phyloP scores from a whole-genome alignment of 768 basidiomycete species.

The Tulasnella sp. region DNA sequence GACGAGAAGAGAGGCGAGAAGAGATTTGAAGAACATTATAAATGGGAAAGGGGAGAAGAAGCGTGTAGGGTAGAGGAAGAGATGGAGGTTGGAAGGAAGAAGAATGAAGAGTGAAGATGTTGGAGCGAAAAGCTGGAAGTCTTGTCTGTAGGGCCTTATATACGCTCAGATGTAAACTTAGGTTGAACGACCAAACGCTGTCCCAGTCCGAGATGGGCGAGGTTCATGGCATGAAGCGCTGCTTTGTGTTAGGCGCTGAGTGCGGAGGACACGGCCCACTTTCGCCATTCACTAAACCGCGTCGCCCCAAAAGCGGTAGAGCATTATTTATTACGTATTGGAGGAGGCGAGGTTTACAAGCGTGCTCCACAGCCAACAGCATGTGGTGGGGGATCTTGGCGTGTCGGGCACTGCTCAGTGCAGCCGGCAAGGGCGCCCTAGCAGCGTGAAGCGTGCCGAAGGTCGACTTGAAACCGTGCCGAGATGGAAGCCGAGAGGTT shows the following conservation, averaged over 20 bases:
- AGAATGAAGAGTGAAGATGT: neutral
- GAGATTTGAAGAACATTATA: neutral
- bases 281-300: neutral
- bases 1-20: neutral
- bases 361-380: neutral
- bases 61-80: neutral
- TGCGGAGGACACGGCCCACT: neutral
- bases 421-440: neutral
- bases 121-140: neutral
- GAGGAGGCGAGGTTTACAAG: neutral
- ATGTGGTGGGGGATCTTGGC: neutral
- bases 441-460: neutral
- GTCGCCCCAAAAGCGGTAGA: neutral
- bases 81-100: neutral
- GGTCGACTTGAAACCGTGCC: neutral
- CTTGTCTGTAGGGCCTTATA: neutral
- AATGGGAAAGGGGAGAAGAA: neutral
- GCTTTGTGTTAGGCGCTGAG: neutral
- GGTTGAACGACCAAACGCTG: neutral
- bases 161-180: neutral
- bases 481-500: neutral
- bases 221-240: neutral
- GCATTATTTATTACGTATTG: neutral
- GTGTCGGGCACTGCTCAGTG: neutral
- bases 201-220: neutral